Conservation (phyloP, 2,329 filamentous ascomycete species). For the Penicillium sp. region DNA sequence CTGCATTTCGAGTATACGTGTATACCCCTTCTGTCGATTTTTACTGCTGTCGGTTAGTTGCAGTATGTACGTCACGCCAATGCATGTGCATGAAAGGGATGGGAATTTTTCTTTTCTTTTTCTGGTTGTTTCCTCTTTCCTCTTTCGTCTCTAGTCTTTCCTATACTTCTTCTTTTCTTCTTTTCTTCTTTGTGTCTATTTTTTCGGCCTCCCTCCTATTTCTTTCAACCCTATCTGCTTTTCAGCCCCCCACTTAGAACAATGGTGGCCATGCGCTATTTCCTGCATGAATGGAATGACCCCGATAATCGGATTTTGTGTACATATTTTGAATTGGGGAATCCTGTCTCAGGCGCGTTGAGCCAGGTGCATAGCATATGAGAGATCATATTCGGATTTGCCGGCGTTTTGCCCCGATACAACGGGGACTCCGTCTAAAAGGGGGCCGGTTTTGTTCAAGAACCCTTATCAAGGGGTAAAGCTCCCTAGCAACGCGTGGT, state of each 20-base stretch:
- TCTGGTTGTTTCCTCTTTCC: constrained; percentile 2
- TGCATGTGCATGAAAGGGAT: constrained; percentile 16
- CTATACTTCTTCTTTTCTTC: not conserved
- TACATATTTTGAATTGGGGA: constrained; percentile 17
- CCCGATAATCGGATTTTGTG: constrained; percentile 4
- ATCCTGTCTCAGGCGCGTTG: constrained; percentile 15
- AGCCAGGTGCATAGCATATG: constrained; percentile 22
- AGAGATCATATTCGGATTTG: constrained; percentile 19
- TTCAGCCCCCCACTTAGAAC: not conserved
- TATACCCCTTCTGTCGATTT: constrained; percentile 13
- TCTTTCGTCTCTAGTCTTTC: constrained; percentile 1
- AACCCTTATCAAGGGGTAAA: not conserved
- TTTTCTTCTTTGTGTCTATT: not conserved
- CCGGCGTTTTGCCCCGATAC: not conserved
- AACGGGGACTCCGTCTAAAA: not conserved
- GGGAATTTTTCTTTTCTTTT: constrained; percentile 14
- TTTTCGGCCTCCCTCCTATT: not conserved
- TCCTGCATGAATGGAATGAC: constrained; percentile 14
- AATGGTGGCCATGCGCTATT: not conserved
- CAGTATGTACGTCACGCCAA: constrained; percentile 10
- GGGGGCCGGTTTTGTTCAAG: not conserved
- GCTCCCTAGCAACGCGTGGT: constrained; percentile 12
- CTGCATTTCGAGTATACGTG: constrained; percentile 13
- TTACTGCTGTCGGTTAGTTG: constrained; percentile 6
- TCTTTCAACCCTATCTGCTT: not conserved